Percentiles rank a stretch among this genome's conserved stretches.
These are phyloP conservation scores for Canavalia ensiformis DNA, from an alignment of 306 rosid genomes.

Conservation along the genomic window DNA sequence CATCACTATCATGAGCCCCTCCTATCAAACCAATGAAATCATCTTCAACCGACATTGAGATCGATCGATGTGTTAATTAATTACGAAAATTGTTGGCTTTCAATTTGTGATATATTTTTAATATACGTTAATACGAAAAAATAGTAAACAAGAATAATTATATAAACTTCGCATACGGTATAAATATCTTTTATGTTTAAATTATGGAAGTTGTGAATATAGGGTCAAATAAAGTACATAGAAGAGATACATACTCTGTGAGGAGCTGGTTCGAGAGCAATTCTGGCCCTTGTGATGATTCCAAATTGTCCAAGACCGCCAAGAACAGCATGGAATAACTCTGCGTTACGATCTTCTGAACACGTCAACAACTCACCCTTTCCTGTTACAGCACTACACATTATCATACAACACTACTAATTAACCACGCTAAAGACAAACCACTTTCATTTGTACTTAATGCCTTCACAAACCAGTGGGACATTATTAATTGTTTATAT, in stretches of 20 bases:
- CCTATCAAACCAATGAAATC: constrained; percentile 45
- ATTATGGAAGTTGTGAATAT: neutral
- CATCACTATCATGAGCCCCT: constrained; percentile 46
- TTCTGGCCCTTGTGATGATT: constrained; percentile 91
- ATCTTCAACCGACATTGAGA: constrained; percentile 11
- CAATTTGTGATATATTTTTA: no score
- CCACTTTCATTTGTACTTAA: neutral
- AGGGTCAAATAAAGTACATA: constrained; percentile 7
- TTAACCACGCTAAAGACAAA: constrained; percentile 20
- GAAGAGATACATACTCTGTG: constrained; percentile 62
- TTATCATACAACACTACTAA: neutral
- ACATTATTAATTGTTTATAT: neutral
- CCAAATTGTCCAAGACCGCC: constrained; percentile 99
- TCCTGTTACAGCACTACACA: constrained; percentile 57
- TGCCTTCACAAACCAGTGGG: constrained; percentile 32
- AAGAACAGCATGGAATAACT: constrained; percentile 86
- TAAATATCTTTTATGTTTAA: no score
- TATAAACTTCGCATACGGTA: no score
- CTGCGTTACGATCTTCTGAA: constrained; percentile 77
- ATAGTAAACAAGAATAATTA: no score
- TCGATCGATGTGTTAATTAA: no score
- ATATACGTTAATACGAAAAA: no score
- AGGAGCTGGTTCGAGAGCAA: constrained; percentile 91
- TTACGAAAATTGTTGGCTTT: no score
- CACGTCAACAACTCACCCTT: constrained; percentile 88